Base-by-base conservation (phyloP, 306 rosid species). In the Inga leiocalycina region DNA sequence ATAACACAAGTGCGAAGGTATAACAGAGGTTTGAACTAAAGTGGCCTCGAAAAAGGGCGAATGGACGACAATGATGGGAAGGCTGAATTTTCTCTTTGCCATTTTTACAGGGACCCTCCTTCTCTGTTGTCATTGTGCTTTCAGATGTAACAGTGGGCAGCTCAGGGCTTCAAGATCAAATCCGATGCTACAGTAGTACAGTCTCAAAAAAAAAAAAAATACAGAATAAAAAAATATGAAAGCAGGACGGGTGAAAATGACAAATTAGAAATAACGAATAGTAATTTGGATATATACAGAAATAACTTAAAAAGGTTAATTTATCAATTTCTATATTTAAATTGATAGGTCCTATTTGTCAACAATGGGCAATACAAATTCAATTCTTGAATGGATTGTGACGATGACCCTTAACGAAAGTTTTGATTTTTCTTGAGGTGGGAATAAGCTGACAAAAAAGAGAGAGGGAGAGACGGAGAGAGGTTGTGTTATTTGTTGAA, bases 61-160 rank as follows among this genome's bases (percentile, higher is more conserved):
- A 81, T 43, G 71, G 78, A 12, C 62, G 41, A 44, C 24, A 74
- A 81, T 84, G 86, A 87, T 82, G 86, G 45, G 81, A 64, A 30
- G 22, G 78, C 57, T 56, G 83, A 84, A 78, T 7, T 4, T 0
- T 39, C 8, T 43, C 19, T 43, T 14, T 43, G 54, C 22, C 15
- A 24, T 4, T 27, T 4, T 27, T 52, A 48, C 0, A 74, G 83
- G 84, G 83, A 65, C 87, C 86, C 88, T 7, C 14, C n/a, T 22
- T 24, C 19, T 20, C 9, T 7, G 12, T 24, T 61, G n/a, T 39
- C 22, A 34, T 43, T 39, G n/a, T 70, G 46, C 74, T 56, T 56
- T 67, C 72, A 43, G 34, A 70, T 46, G 71, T 74, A 84, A 84
- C 84, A 87, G 30, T 82, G 30, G 86, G 85, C 86, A 82, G 83